Percentiles rank a stretch among this genome's conserved stretches.
Evolutionary conservation across 257 asterid genomes (phyloP).

Genomic region (Oldenlandia corymbosa): DNA sequence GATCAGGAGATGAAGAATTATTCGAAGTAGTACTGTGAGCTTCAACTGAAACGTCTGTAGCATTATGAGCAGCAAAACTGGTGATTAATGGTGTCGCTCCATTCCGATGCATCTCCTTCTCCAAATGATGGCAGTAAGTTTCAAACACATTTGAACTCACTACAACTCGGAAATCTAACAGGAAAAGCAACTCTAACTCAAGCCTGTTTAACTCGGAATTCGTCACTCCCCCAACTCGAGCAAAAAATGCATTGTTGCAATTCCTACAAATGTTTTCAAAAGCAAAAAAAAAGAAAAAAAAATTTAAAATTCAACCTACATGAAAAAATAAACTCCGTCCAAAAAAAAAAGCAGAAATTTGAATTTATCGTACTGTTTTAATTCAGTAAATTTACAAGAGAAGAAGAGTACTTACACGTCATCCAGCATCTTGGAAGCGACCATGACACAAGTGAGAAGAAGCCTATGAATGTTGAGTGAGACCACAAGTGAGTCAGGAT

Average conservation of each 20-base stretch:
- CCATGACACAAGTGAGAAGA: slow-evolving; percentile 67
- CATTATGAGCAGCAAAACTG: slow-evolving; percentile 32
- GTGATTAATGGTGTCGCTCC: slow-evolving; percentile 14
- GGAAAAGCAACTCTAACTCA: slow-evolving; percentile 68
- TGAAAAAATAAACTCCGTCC: no score
- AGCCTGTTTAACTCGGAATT: slow-evolving; percentile 61
- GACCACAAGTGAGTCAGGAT: slow-evolving; percentile 67
- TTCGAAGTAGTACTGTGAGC: slow-evolving; percentile 36
- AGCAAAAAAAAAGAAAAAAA: no score
- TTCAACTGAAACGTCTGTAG: slow-evolving; percentile 41
- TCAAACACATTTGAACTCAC: slow-evolving; percentile 69
- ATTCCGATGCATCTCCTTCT: slow-evolving; percentile 57
- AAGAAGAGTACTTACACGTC: slow-evolving; percentile 49
- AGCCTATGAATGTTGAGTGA: slow-evolving; percentile 78
- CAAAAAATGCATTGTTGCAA: slow-evolving; percentile 74
- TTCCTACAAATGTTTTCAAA: slow-evolving; percentile 34
- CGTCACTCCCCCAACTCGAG: slow-evolving; percentile 85
- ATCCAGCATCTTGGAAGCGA: slow-evolving; percentile 87
- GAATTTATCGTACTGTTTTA: no score
- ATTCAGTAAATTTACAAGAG: no score
- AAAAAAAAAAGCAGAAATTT: no score
- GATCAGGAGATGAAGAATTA: slow-evolving; percentile 38
- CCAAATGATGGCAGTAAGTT: slow-evolving; percentile 78
- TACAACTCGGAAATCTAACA: slow-evolving; percentile 52
- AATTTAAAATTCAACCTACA: no score